Evolutionary conservation across 169 alveolate species (phyloP).

Genomic region (Eimeria acervulina): DNA sequence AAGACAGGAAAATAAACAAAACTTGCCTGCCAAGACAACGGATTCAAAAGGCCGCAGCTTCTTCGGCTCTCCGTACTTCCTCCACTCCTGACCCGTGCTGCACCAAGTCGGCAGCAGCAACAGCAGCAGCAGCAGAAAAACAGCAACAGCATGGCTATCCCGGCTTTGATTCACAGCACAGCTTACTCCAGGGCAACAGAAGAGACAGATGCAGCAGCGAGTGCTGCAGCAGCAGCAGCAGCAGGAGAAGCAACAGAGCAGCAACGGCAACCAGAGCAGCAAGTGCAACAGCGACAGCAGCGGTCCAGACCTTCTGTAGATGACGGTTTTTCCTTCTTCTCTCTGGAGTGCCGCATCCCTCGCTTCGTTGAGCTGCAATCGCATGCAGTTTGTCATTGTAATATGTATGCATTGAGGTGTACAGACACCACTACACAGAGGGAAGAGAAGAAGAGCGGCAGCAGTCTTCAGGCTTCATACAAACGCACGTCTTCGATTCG

Average conservation of each 20-base stretch:
- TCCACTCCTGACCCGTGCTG: slow-evolving; percentile 89
- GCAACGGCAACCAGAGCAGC: neutral
- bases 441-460: neutral
- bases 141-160: neutral
- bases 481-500: too few species aligned
- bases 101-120: neutral
- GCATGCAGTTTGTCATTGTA: neutral
- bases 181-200: neutral
- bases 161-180: neutral
- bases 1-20: too few species aligned
- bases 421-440: neutral
- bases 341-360: slow-evolving; percentile 78
- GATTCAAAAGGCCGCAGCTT: slow-evolving; percentile 88
- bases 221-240: neutral
- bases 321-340: slow-evolving; percentile 88
- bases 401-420: neutral
- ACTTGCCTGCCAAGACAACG: slow-evolving; percentile 85
- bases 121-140: slow-evolving; percentile 28
- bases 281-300: neutral
- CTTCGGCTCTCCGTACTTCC: slow-evolving; percentile 89
- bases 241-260: neutral
- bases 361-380: slow-evolving; percentile 81
- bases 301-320: slow-evolving; percentile 82
- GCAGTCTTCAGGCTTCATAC: neutral
- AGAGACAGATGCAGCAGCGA: neutral